Evolutionary conservation across 352 stramenopile species (phyloP), one percentile per base, ranked within the genome.

Genomic region (Globisporangium iwayamae): DNA sequence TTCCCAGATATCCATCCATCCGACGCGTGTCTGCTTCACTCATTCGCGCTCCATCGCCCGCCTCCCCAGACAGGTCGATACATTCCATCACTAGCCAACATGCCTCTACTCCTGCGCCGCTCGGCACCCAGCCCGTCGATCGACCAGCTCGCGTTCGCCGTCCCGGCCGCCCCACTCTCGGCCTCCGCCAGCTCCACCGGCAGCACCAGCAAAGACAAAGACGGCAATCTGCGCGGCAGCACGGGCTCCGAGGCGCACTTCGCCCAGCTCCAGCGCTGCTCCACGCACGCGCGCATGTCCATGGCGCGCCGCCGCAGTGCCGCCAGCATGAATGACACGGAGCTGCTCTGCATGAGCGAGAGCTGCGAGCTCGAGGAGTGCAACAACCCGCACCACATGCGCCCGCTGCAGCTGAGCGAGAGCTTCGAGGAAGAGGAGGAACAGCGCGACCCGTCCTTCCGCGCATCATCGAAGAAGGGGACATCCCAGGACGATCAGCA

Each of bases 51-150:
- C 41, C 51, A 56, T 56, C 51, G 28, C 51, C 51, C 51, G 51
- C 28, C 28, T 22, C n/a, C 51, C 28, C 30, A 57, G 30, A 57
- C 32, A 57, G 52, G 52, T 57, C 28, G 51, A 56, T 56, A 56
- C 28, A 39, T 36, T 51, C 45, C 47, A 53, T 18, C 22, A 39
- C 9, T 10, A 65, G 2, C n/a, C 39, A 63, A 9, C n/a, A 94
- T 94, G 85, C 85, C 85, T 68, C 73, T 88, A 30, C 74, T 94
- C 9, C 59, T 94, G 56, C 80, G 85, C 54, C 69, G 77, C 45
- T 74, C 79, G 22, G 85, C 85, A 22, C 83, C 85, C 10, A 90
- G 81, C 57, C 83, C 83, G 2, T 85, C 79, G 20, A 79, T 92
- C 41, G 83, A 92, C 43, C 78, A 92, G 71, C 85, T 94, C 54